These are phyloP conservation scores for Diplodia scrobiculata DNA, from an alignment of 2,329 filamentous ascomycete genomes.

Conservation along the genomic window DNA sequence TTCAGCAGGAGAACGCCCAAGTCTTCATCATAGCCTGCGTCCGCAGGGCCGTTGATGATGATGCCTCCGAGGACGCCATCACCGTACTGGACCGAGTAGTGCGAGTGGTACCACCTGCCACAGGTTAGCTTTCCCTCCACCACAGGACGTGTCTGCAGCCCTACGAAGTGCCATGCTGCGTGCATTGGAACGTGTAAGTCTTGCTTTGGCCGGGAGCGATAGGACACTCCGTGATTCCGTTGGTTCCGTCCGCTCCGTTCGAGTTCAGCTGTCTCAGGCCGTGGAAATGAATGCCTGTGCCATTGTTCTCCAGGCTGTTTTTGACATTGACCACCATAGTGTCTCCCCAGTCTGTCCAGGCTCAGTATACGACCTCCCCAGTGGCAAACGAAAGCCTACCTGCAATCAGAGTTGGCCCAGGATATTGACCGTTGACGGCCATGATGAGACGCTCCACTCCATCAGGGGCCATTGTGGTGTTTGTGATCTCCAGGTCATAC, in stretches of 20 bases:
- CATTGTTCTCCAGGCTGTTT: constrained; percentile 46
- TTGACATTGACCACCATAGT: constrained; percentile 45
- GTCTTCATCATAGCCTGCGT: constrained; percentile 59
- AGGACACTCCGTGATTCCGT: constrained; percentile 64
- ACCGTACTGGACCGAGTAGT: constrained; percentile 49
- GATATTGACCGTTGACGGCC: constrained; percentile 57
- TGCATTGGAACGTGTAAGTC: constrained; percentile 62
- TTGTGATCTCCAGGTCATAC: constrained; percentile 49
- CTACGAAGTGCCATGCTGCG: constrained; percentile 47
- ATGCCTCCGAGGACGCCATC: constrained; percentile 49
- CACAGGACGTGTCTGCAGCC: background rate
- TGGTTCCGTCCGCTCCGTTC: constrained; percentile 51
- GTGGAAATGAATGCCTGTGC: constrained; percentile 58
- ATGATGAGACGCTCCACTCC: constrained; percentile 42
- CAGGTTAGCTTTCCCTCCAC: background rate
- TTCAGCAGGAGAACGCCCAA: constrained; percentile 61
- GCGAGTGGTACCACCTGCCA: constrained; percentile 48
- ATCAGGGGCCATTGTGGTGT: constrained; percentile 48
- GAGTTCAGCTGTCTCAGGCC: constrained; percentile 51
- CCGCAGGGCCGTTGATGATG: constrained; percentile 48
- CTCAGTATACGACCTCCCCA: constrained; percentile 31
- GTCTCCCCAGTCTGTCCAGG: constrained; percentile 45
- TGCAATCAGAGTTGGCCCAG: constrained; percentile 56
- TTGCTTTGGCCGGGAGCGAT: constrained; percentile 61
- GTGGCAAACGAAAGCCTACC: constrained; percentile 35